phyloP scores from a whole-genome alignment of 441 rosid genomes.

The Croton laevigatus region DNA sequence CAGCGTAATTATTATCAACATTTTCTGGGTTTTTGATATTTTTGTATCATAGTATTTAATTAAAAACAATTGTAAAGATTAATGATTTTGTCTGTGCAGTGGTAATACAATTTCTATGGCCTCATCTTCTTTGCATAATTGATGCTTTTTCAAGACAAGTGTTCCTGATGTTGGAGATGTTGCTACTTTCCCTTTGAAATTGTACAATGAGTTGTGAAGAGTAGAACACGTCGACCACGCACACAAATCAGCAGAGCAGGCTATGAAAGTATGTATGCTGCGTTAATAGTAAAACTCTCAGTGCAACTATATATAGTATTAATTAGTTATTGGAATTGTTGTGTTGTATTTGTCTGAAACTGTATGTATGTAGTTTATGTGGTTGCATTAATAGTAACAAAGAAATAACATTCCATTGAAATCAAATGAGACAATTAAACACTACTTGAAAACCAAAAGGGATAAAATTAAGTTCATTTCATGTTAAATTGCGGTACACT shows the following conservation, averaged over 20 bases:
- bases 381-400: too few species aligned
- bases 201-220: slow-evolving; percentile 77
- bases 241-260: slow-evolving; percentile 98
- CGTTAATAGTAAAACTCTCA: too few species aligned
- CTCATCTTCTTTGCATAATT: slow-evolving; percentile 46
- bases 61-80: slow-evolving; percentile 22
- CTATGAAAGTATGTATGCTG: slow-evolving; percentile 63
- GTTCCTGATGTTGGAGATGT: slow-evolving; percentile 89
- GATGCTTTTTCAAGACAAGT: slow-evolving; percentile 55
- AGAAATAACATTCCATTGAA: too few species aligned
- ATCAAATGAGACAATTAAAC: too few species aligned
- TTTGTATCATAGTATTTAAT: not conserved
- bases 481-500: too few species aligned
- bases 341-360: too few species aligned
- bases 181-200: slow-evolving; percentile 84
- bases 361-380: too few species aligned
- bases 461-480: too few species aligned
- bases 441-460: too few species aligned
- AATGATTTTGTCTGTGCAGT: slow-evolving; percentile 34
- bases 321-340: too few species aligned
- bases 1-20: slow-evolving; percentile 9
- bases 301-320: too few species aligned
- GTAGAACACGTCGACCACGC: slow-evolving; percentile 99
- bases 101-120: slow-evolving; percentile 28
- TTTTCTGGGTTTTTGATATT: slow-evolving; percentile 14